Percentiles rank a stretch among this genome's conserved stretches.
Conservation (phyloP, 2,329 filamentous ascomycete species). For the Thelonectria blattea region DNA sequence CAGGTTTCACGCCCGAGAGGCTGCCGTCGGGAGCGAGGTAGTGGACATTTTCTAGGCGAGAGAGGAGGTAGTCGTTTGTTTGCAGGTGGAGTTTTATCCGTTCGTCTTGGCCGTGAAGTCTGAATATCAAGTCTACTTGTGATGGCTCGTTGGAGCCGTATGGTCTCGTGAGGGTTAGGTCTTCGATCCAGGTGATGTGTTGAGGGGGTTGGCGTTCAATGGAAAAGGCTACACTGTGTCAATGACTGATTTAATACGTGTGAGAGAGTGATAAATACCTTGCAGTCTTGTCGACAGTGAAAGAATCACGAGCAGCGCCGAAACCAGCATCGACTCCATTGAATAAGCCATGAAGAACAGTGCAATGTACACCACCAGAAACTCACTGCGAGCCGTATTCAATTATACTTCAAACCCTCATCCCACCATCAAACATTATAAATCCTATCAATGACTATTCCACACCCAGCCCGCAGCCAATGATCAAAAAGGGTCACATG, state of each 20-base stretch:
- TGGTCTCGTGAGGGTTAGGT: conserved; percentile 10
- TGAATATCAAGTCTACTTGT: conserved; percentile 26
- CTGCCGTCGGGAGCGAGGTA: conserved; percentile 19
- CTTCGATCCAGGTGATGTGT: conserved; percentile 17
- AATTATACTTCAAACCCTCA: background rate
- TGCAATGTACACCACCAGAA: background rate
- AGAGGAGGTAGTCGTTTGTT: conserved; percentile 18
- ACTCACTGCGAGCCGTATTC: background rate
- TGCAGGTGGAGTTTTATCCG: conserved; percentile 23
- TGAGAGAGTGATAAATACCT: background rate
- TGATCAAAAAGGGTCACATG: background rate
- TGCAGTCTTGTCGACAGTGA: background rate
- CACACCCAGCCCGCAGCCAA: background rate
- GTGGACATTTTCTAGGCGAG: conserved; percentile 20
- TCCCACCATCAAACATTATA: conserved; percentile 1
- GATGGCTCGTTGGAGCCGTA: conserved; percentile 12
- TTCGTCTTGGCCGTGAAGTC: conserved; percentile 4
- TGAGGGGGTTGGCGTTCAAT: background rate
- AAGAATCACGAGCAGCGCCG: background rate
- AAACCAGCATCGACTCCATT: background rate
- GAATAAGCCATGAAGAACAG: conserved; percentile 4
- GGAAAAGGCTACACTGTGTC: conserved; percentile 8
- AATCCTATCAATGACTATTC: background rate
- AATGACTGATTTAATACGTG: background rate
- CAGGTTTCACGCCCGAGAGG: background rate